These are phyloP conservation scores for Ganoderma boninense DNA, from an alignment of 1,284 basidiomycete species.

Conservation along the genomic window DNA sequence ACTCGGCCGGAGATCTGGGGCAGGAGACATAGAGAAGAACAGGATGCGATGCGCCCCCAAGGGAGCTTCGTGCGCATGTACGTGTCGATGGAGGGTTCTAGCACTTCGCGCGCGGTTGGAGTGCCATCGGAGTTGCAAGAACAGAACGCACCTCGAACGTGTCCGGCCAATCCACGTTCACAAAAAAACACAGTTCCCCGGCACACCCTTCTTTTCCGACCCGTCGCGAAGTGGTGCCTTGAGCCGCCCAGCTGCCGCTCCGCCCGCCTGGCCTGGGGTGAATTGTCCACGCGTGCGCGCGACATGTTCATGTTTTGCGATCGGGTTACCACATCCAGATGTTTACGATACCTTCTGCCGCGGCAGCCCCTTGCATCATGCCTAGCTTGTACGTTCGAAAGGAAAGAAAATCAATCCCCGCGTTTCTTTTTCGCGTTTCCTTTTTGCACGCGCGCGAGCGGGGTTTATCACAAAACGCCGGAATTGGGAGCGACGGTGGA, in stretches of 20 bases:
- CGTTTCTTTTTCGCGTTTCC: background rate
- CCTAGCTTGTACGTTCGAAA: background rate
- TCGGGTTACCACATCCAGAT: background rate
- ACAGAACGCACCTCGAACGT: conserved; percentile 16
- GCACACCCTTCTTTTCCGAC: background rate
- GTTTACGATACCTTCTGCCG: background rate
- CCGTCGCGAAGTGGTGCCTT: conserved; percentile 4
- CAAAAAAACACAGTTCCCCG: background rate
- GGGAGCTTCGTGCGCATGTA: background rate
- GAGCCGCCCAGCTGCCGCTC: background rate
- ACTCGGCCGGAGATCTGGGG: background rate
- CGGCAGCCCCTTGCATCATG: background rate
- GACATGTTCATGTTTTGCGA: background rate
- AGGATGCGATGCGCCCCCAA: background rate
- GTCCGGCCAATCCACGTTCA: conserved; percentile 12
- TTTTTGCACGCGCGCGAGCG: background rate
- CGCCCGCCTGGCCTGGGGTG: background rate
- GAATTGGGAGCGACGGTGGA: background rate
- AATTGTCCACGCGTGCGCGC: background rate
- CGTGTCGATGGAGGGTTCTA: conserved; percentile 7
- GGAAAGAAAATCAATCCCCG: background rate
- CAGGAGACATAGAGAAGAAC: background rate
- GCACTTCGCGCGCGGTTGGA: background rate
- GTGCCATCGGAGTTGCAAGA: conserved; percentile 12
- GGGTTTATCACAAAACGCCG: background rate